Evolutionary conservation across 2,329 filamentous ascomycete genomes (phyloP).

Genomic region (Fusarium phyllophilum): DNA sequence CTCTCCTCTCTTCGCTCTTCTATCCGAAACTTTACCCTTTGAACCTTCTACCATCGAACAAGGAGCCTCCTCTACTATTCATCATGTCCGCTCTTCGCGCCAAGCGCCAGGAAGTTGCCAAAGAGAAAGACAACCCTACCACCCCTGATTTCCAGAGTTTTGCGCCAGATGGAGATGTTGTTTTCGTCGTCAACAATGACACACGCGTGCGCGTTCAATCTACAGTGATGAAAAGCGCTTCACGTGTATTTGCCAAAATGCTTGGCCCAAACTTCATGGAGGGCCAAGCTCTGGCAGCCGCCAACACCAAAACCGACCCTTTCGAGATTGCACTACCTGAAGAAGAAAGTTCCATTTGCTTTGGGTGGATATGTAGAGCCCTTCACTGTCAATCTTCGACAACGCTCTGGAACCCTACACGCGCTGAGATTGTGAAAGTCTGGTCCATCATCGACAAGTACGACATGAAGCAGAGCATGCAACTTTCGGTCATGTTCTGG

Average conservation of each 20-base stretch:
- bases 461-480: not conserved
- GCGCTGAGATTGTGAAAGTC: not conserved
- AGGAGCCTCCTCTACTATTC: no score
- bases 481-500: conserved; percentile 5
- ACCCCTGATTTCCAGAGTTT: not conserved
- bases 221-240: not conserved
- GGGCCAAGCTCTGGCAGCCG: not conserved
- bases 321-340: not conserved
- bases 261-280: conserved; percentile 1
- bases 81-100: not conserved
- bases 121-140: no score
- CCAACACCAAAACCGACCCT: not conserved
- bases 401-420: not conserved
- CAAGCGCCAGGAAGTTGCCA: not conserved
- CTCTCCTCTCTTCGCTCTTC: not conserved
- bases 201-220: not conserved
- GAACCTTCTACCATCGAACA: not conserved
- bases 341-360: not conserved
- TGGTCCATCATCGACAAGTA: conserved; percentile 9
- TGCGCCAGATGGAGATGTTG: not conserved
- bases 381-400: conserved; percentile 6
- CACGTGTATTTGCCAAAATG: not conserved
- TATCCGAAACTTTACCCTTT: not conserved
- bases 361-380: not conserved
- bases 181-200: not conserved